A percentile compares a stretch with the other conserved stretches of the same genome.
phyloP scores from a whole-genome alignment of 768 basidiomycete genomes.

The Serpula lacrymans region DNA sequence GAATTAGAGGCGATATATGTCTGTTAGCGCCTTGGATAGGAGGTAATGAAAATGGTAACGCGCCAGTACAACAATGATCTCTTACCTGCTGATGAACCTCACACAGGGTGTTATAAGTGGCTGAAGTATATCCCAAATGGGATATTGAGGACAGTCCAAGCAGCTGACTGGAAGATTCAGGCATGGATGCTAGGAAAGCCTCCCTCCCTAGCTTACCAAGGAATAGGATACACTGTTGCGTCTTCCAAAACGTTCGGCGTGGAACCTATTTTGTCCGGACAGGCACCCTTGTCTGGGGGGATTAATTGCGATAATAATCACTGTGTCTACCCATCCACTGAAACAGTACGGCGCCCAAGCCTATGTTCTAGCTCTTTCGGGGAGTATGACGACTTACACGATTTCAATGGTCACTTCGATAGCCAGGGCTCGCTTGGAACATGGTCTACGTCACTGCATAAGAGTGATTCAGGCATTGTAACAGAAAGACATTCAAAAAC shows the following conservation, averaged over 20 bases:
- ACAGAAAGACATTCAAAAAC: slow-evolving; percentile 60
- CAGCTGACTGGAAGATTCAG: slow-evolving; percentile 96
- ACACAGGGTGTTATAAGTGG: slow-evolving; percentile 85
- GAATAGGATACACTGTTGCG: slow-evolving; percentile 74
- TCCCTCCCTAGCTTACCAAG: slow-evolving; percentile 78
- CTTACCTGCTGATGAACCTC: slow-evolving; percentile 3
- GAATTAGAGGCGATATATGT: slow-evolving; percentile 81
- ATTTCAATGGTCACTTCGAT: slow-evolving; percentile 85
- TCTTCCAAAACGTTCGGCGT: slow-evolving; percentile 28
- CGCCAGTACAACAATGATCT: slow-evolving; percentile 2
- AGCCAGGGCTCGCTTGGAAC: slow-evolving; percentile 72
- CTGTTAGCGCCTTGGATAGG: slow-evolving; percentile 96
- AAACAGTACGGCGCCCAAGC: slow-evolving; percentile 59
- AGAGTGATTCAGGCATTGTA: slow-evolving; percentile 16
- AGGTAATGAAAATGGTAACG: slow-evolving; percentile 82
- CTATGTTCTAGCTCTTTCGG: slow-evolving; percentile 71
- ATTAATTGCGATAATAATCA: no score
- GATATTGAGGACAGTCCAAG: slow-evolving; percentile 91
- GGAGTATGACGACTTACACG: slow-evolving; percentile 84
- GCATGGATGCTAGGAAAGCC: slow-evolving; percentile 98
- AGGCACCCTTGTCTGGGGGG: slow-evolving; percentile 16
- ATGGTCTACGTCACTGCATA: slow-evolving; percentile 27
- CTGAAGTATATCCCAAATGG: slow-evolving; percentile 94
- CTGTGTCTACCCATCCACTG: slow-evolving; percentile 30
- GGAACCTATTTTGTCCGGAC: slow-evolving; percentile 29